Conservation (phyloP, 2,329 filamentous ascomycete genomes). For the Aspergillus intermedius region DNA sequence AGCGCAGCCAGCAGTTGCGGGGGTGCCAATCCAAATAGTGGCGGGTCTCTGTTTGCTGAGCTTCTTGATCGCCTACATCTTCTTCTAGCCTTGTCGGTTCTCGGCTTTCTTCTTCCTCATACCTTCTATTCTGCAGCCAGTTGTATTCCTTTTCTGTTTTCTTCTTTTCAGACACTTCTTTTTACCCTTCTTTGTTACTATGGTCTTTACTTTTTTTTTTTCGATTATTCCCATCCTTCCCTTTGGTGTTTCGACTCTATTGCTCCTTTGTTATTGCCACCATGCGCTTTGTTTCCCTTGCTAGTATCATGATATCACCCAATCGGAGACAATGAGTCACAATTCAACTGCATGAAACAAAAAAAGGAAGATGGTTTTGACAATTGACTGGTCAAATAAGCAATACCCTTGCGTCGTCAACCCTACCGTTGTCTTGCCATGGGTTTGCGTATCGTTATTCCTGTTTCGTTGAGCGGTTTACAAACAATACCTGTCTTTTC, state of each 20-base stretch:
- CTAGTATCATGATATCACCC: conserved; percentile 11
- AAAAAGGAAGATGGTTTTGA: not conserved
- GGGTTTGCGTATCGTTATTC: too few relatives aligned
- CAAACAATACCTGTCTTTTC: too few relatives aligned
- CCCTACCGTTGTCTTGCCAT: too few relatives aligned
- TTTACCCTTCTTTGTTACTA: conserved; percentile 18
- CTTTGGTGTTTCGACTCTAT: conserved; percentile 13
- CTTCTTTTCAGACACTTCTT: conserved; percentile 19
- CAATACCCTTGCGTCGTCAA: too few relatives aligned
- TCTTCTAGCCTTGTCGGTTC: conserved; percentile 62
- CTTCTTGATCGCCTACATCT: conserved; percentile 91
- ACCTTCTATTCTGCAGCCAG: conserved; percentile 16
- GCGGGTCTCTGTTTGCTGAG: conserved; percentile 78
- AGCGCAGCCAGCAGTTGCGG: conserved; percentile 53
- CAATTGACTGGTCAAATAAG: not conserved
- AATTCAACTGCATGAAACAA: not conserved
- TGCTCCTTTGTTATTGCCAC: conserved; percentile 7
- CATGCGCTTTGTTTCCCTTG: conserved; percentile 7
- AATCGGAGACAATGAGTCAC: conserved; percentile 9
- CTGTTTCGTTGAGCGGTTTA: too few relatives aligned
- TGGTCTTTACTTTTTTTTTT: conserved; percentile 14
- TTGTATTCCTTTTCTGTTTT: conserved; percentile 11
- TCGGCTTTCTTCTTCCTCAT: conserved; percentile 13
- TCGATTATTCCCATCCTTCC: conserved; percentile 4
- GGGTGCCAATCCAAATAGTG: conserved; percentile 80